These are phyloP conservation scores for Ophiostoma pallidulum DNA, from an alignment of 2,329 filamentous ascomycete species.

Conservation along the genomic window DNA sequence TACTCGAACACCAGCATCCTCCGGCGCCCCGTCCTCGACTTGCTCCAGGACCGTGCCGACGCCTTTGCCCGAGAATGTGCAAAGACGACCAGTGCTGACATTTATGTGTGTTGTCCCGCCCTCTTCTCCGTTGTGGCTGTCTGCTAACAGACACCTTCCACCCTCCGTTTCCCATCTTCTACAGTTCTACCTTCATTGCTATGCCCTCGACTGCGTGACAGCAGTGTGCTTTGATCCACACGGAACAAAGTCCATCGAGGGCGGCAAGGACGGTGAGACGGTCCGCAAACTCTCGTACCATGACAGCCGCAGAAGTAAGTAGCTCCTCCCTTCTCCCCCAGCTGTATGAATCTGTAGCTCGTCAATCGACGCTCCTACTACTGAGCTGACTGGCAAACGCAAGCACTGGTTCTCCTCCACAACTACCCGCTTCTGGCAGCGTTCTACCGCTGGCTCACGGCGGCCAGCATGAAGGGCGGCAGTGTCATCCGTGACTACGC, in stretches of 20 bases:
- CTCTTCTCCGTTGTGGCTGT: no score
- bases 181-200: constrained; percentile 12
- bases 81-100: not conserved
- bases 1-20: constrained; percentile 11
- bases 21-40: not conserved
- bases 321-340: not conserved
- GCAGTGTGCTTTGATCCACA: constrained; percentile 10
- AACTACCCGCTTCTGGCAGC: not conserved
- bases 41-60: constrained; percentile 11
- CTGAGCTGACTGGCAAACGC: not conserved
- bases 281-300: constrained; percentile 9
- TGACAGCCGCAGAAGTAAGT: constrained; percentile 9
- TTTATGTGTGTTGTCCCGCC: constrained; percentile 6
- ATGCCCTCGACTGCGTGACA: constrained; percentile 12
- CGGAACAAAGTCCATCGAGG: constrained; percentile 10
- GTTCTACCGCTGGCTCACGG: not conserved
- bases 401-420: constrained; percentile 3
- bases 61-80: constrained; percentile 4
- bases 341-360: no score
- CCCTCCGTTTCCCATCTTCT: no score
- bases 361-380: no score
- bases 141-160: not conserved
- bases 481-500: constrained; percentile 1
- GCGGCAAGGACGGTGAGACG: constrained; percentile 5
- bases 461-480: not conserved